Evolutionary conservation across 805 yeast genomes (phyloP).

Genomic region (Wickerhamomyces rabaulensis): DNA sequence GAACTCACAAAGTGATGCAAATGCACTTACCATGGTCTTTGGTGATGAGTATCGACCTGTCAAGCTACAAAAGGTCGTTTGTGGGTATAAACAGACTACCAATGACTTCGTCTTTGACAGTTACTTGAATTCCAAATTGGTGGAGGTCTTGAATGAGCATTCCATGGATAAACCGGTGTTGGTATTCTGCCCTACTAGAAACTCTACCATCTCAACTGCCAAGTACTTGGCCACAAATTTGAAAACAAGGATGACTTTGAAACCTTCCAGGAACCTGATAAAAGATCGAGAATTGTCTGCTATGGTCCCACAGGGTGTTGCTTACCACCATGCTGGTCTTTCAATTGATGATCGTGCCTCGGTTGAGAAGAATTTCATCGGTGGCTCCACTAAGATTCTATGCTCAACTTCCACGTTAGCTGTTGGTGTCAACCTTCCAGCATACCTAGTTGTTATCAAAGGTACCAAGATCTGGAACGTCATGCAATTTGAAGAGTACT

Average conservation of each 20-base stretch:
- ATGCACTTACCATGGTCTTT: constrained; percentile 36
- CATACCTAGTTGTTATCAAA: constrained; percentile 53
- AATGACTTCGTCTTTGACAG: constrained; percentile 47
- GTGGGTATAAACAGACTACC: constrained; percentile 33
- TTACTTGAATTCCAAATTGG: constrained; percentile 35
- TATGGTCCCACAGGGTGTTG: constrained; percentile 33
- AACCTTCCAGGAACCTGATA: neutral
- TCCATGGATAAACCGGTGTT: constrained; percentile 39
- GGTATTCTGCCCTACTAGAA: constrained; percentile 50
- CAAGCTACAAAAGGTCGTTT: constrained; percentile 34
- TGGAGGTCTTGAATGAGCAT: constrained; percentile 34
- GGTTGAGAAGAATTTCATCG: constrained; percentile 40
- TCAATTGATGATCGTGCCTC: constrained; percentile 38
- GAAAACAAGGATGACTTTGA: neutral
- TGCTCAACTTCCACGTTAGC: constrained; percentile 60
- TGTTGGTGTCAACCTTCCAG: constrained; percentile 58
- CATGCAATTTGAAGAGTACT: constrained; percentile 45
- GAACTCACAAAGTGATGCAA: constrained; percentile 9
- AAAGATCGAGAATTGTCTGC: constrained; percentile 27
- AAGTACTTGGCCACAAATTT: constrained; percentile 28
- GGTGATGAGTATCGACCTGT: constrained; percentile 47
- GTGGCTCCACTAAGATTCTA: constrained; percentile 37
- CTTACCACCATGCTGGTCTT: constrained; percentile 58
- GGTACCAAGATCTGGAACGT: constrained; percentile 57
- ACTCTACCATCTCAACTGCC: constrained; percentile 42